Percentiles rank a stretch among this genome's conserved stretches.
Conservation (phyloP, 805 yeast species). For the Kuraishia molischiana region DNA sequence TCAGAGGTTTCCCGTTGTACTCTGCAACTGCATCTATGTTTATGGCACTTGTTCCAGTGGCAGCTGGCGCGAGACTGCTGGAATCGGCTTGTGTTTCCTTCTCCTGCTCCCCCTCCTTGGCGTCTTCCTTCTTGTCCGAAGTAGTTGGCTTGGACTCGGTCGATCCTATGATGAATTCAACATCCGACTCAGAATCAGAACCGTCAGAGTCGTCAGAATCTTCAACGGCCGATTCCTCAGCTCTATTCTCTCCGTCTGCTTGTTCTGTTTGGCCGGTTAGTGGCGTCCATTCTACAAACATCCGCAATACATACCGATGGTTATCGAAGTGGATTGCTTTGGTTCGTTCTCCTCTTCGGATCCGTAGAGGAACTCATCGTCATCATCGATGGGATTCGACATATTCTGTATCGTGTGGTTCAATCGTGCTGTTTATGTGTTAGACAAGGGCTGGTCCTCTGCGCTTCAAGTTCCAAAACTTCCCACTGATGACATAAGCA, state of each 20-base stretch:
- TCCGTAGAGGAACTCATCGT: conserved; percentile 61
- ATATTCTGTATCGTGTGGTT: too few species aligned
- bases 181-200: conserved; percentile 40
- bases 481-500: too few species aligned
- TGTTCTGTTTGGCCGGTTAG: conserved; percentile 15
- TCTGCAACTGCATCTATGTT: conserved; percentile 70
- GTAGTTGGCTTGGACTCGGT: conserved; percentile 10
- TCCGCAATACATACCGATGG: conserved; percentile 10
- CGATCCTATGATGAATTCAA: conserved; percentile 71
- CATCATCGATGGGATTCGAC: conserved; percentile 37
- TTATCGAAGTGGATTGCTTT: conserved; percentile 10
- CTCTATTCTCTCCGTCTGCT: conserved; percentile 9
- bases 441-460: too few species aligned
- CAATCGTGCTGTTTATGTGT: background rate
- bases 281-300: conserved; percentile 8
- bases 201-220: conserved; percentile 35
- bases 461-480: too few species aligned
- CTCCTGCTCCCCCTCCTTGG: conserved; percentile 9
- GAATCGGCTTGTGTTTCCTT: conserved; percentile 12
- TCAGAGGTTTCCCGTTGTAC: conserved; percentile 72
- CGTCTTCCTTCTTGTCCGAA: conserved; percentile 2
- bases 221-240: conserved; percentile 17
- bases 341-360: conserved; percentile 29
- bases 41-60: conserved; percentile 15
- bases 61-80: conserved; percentile 7